Base-by-base conservation (phyloP, 164 flowering plant genomes). In the Echeveria elegans region DNA sequence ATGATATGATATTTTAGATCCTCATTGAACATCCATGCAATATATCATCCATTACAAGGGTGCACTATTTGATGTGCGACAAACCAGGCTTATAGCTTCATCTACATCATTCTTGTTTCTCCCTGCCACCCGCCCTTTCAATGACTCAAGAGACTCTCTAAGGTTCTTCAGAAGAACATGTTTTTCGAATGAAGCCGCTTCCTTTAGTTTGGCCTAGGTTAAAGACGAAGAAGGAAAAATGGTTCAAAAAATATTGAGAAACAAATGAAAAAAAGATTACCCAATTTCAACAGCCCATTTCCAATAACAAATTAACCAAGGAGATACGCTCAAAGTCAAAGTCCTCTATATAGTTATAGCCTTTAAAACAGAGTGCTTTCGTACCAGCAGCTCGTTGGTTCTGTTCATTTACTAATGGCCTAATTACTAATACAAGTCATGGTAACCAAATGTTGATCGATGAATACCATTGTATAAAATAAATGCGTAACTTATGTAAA, bases 131-230 rank as follows among this genome's bases (percentile, higher is more conserved):
- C 85, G 82, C 32, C 85, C 86, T 80, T 64, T 85, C 56, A 87
- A 69, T 52, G 78, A 82, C 72, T 87, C 88, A 64, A 87, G 71
- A 23, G 92, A 86, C 79, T 87, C 92, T 67, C 88, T 82, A 38
- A 87, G 89, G 80, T 87, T 85, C 83, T 82, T 87, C 74, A 87
- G 63, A 66, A 87, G 84, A 71, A 85, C 88, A 73, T 85, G 92
- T 34, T 84, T 85, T 47, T 85, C 92, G 69, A 85, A 70, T 29
- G 88, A 87, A 40, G 84, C 79, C 26, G 76, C 86, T 72, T 85
- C 92, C 69, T 81, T 77, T 24, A 85, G 79, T 77, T 79, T 83
- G 34, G 88, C 88, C 89, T 87, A 82, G 32, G 72, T 66, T 32
- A 30, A 41, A 69, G n/a, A n/a, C n/a, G n/a, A 63, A 45, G 26